phyloP scores from a whole-genome alignment of 306 rosid species.

The Lathyrus sativus region DNA sequence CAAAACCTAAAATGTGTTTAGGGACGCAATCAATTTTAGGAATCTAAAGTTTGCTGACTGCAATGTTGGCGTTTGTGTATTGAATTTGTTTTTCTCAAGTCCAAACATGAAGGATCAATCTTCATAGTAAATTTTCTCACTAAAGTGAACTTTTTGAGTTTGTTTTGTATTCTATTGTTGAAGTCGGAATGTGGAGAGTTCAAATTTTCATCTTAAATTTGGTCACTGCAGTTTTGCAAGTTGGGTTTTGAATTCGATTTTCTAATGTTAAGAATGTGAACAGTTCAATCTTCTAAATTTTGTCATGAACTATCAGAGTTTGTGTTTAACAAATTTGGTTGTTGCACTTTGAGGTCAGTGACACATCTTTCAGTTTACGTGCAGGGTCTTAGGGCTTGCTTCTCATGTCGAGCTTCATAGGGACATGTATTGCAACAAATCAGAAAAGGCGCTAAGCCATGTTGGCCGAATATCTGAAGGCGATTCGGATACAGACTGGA shows the following conservation, averaged over 20 bases:
- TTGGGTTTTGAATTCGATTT: background rate
- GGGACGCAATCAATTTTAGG: background rate
- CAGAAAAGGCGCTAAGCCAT: slow-evolving; percentile 37
- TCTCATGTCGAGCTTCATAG: slow-evolving; percentile 42
- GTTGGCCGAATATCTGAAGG: slow-evolving; percentile 40
- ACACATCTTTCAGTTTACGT: slow-evolving; percentile 9
- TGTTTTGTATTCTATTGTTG: background rate
- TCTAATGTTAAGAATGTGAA: background rate
- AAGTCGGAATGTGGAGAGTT: background rate
- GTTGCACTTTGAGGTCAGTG: background rate
- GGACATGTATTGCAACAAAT: slow-evolving; percentile 31
- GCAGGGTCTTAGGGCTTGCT: slow-evolving; percentile 57
- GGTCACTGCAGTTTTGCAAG: background rate
- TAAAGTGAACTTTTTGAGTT: background rate
- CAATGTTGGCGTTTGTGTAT: background rate
- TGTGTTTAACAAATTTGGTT: background rate
- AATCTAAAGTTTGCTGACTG: background rate
- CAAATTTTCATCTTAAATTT: background rate
- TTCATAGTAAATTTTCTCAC: background rate
- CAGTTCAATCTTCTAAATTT: background rate
- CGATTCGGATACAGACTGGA: slow-evolving; percentile 59
- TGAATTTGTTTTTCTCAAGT: background rate
- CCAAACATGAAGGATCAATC: background rate
- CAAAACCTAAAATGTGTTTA: background rate
- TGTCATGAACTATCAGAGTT: no score